Evolutionary conservation across 2,329 filamentous ascomycete species (phyloP).

Genomic region (Colletotrichum musicola): DNA sequence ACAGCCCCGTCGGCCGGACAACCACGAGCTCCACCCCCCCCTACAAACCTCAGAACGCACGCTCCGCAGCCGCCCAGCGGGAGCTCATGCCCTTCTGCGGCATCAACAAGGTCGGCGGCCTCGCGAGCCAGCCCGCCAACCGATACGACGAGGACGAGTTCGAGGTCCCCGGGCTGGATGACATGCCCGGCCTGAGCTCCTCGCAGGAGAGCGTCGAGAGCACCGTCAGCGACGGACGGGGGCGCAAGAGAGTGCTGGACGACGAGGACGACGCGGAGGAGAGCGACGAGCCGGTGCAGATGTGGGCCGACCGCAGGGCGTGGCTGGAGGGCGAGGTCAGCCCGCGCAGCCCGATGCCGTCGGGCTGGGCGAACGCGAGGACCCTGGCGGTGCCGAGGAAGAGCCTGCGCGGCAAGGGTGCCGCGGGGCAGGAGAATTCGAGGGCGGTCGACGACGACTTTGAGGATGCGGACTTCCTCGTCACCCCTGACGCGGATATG

Average conservation of each 20-base stretch:
- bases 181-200: slow-evolving; percentile 63
- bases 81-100: slow-evolving; percentile 87
- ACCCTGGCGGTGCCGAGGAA: slow-evolving; percentile 62
- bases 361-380: slow-evolving; percentile 55
- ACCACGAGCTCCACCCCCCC: slow-evolving; percentile 29
- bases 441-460: slow-evolving; percentile 66
- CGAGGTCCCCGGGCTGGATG: slow-evolving; percentile 50
- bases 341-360: slow-evolving; percentile 54
- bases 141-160: slow-evolving; percentile 42
- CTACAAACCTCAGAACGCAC: slow-evolving; percentile 40
- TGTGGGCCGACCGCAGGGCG: slow-evolving; percentile 45
- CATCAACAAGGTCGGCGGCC: slow-evolving; percentile 79
- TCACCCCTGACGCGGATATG: slow-evolving; percentile 60
- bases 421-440: slow-evolving; percentile 60
- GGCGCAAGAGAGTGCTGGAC: slow-evolving; percentile 63
- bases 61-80: slow-evolving; percentile 51
- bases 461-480: slow-evolving; percentile 76
- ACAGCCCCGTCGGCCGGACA: slow-evolving; percentile 43
- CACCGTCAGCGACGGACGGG: slow-evolving; percentile 38
- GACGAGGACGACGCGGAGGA: slow-evolving; percentile 56
- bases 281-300: slow-evolving; percentile 40
- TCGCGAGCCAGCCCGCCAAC: slow-evolving; percentile 68
- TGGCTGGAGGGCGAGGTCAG: slow-evolving; percentile 55
- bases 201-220: slow-evolving; percentile 65
- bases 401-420: slow-evolving; percentile 36